Base-by-base conservation (phyloP, 1,139 yeast species). In the Kurtzmaniella quercitrusa region DNA sequence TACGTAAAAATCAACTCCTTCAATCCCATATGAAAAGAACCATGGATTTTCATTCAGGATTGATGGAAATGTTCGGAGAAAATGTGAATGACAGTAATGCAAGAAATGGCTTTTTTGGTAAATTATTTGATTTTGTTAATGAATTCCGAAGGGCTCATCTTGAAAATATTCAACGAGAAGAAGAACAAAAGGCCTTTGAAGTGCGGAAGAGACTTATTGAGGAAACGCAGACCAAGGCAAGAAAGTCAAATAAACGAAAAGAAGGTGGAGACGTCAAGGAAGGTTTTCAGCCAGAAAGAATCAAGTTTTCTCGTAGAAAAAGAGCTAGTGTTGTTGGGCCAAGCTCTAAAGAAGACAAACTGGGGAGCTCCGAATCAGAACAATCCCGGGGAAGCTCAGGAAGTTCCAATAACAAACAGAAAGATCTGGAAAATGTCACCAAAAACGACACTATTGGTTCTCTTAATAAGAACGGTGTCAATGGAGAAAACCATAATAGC, bases 1-100 rank as follows among this genome's bases (percentile, higher is more conserved):
- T 79, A 41, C 66, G 69, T 41, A 87, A 85, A 61, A 75, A 80
- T 41, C 68, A 73, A 7, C 59, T 77, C 14, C 65, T 93, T 42
- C 77, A 75, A 40, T 66, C 72, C 12, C 91, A 82, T 48, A 65
- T 84, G 49, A 70, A 68, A 43, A 62, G 73, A 16, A 79, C 93
- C 0, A 60, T 78, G 37, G 61, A 66, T 2, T 82, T 78, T 40
- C 79, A 83, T 51, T 71, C 75, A 31, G 72, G 75, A 40, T 66
- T 88, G 42, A 82, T 93, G 93, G 68, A 68, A 41, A 85, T 80
- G 57, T 93, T 85, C 62, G 98, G 98, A 7, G 98, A 93, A 59
- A 83, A 85, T 55, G 72, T 80, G 1, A 60, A 65, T 3, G 95
- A 88, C 55, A 56, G 68, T 6, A 66, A 70, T 46, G 65, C 75